Evolutionary conservation across 1,139 yeast species (phyloP).

Genomic region (Geotrichum carabidarum): DNA sequence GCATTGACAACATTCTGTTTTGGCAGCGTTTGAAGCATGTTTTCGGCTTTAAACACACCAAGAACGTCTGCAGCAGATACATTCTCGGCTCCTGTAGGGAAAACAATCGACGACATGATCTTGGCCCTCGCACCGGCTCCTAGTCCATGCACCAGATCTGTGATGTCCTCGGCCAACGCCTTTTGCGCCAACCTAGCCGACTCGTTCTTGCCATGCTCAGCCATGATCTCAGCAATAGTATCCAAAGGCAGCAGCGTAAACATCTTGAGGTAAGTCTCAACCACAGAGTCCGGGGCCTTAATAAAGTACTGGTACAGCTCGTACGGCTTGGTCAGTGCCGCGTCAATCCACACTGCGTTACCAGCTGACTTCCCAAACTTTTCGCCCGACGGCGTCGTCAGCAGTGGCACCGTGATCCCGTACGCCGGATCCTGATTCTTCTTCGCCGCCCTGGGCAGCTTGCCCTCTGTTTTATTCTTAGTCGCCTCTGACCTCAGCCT

Average conservation of each 20-base stretch:
- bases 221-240: slow-evolving; percentile 51
- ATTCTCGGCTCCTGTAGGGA: slow-evolving; percentile 32
- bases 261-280: slow-evolving; percentile 59
- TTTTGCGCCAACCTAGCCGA: slow-evolving; percentile 67
- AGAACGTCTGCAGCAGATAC: slow-evolving; percentile 47
- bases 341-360: slow-evolving; percentile 85
- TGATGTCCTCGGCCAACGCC: slow-evolving; percentile 74
- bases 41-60: slow-evolving; percentile 55
- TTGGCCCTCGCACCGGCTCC: slow-evolving; percentile 68
- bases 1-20: slow-evolving; percentile 39
- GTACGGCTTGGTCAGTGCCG: slow-evolving; percentile 66
- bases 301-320: slow-evolving; percentile 77
- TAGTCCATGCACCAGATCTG: slow-evolving; percentile 79
- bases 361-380: slow-evolving; percentile 98
- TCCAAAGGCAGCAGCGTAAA: slow-evolving; percentile 72
- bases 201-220: slow-evolving; percentile 53
- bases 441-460: slow-evolving; percentile 5
- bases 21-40: slow-evolving; percentile 45
- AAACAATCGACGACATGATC: slow-evolving; percentile 57
- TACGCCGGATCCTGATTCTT: slow-evolving; percentile 40
- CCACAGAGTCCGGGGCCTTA: slow-evolving; percentile 73
- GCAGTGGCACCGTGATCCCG: slow-evolving; percentile 85
- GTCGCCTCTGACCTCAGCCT: slow-evolving; percentile 40
- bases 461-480: slow-evolving; percentile 12
- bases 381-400: slow-evolving; percentile 85